Evolutionary conservation across 148 eudicot species (phyloP).

Genomic region (Camellia japonica): DNA sequence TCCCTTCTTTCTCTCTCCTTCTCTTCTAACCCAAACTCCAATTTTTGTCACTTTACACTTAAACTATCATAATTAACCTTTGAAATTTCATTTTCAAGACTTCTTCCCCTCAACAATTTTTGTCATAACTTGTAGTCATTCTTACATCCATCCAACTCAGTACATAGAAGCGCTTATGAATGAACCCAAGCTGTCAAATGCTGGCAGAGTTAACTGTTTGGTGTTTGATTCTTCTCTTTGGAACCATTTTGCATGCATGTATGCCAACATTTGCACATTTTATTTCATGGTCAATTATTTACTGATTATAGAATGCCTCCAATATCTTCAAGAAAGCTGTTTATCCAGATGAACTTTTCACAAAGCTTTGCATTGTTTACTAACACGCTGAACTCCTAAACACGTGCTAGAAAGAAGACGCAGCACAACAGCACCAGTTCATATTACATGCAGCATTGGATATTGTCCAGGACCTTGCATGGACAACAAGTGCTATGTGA

Average conservation of each 20-base stretch:
- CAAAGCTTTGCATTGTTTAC: background rate
- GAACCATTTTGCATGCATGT: background rate
- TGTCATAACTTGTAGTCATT: background rate
- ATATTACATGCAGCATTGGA: slow-evolving; percentile 91
- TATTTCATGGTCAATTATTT: background rate
- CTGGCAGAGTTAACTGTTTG: background rate
- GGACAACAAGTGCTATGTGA: slow-evolving; percentile 99
- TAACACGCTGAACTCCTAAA: slow-evolving; percentile 4
- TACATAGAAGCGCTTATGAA: background rate
- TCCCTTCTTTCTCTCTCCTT: no score
- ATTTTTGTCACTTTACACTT: no score
- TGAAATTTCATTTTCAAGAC: background rate
- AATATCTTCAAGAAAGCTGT: background rate
- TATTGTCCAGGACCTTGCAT: slow-evolving; percentile 96
- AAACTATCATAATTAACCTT: background rate
- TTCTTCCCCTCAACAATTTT: background rate
- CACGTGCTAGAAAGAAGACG: slow-evolving; percentile 77
- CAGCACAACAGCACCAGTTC: slow-evolving; percentile 92
- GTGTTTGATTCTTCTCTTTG: background rate
- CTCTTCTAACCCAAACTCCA: no score
- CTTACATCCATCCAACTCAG: background rate
- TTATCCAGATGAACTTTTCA: background rate
- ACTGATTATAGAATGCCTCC: background rate
- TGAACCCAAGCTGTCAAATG: background rate
- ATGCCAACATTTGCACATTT: background rate